Conservation (phyloP, 169 alveolate genomes). For the Plasmodium ovale region DNA sequence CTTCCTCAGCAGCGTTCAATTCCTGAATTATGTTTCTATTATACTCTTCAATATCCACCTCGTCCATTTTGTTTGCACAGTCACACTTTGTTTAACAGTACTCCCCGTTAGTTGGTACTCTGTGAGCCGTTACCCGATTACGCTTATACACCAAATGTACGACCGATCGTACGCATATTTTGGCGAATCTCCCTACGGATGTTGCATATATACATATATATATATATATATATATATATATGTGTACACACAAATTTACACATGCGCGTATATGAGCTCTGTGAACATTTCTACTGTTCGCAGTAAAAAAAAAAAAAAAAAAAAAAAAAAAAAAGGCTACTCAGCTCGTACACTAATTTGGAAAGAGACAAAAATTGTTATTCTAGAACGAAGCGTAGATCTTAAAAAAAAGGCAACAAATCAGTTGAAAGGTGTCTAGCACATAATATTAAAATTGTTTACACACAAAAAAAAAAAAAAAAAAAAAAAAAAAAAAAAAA, state of each 20-base stretch:
- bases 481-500: neutral
- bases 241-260: neutral
- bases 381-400: neutral
- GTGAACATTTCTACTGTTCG: too few relatives aligned
- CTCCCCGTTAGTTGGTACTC: too few relatives aligned
- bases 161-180: too few relatives aligned
- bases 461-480: neutral
- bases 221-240: neutral
- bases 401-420: neutral
- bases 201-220: neutral
- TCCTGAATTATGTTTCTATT: conserved; percentile 63
- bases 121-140: too few relatives aligned
- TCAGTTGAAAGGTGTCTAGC: neutral
- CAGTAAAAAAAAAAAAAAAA: too few relatives aligned
- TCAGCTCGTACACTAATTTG: neutral
- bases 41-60: conserved; percentile 58
- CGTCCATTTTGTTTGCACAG: conserved; percentile 56
- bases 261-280: too few relatives aligned
- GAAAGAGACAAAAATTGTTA: neutral
- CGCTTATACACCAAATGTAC: too few relatives aligned
- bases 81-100: neutral
- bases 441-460: neutral
- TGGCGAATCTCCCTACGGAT: neutral
- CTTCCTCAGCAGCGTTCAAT: conserved; percentile 56
- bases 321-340: neutral